Conservation (phyloP, 2,329 filamentous ascomycete genomes). For the Cylindrodendrum hubeiense region DNA sequence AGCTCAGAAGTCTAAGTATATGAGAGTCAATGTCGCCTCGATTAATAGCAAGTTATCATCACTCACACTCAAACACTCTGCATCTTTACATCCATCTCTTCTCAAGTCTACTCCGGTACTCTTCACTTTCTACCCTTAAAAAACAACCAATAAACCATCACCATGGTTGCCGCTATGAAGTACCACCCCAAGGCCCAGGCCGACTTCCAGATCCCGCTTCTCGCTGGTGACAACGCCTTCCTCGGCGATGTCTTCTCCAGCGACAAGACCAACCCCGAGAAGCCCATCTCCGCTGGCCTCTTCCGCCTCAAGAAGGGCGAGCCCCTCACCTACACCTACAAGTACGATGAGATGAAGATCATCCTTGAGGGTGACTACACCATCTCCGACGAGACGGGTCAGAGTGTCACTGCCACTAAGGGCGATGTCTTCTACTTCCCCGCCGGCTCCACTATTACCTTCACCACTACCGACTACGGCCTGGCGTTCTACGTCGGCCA, state of each 20-base stretch:
- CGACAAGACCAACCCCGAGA: slow-evolving; percentile 65
- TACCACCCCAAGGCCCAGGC: slow-evolving; percentile 70
- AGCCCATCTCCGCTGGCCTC: slow-evolving; percentile 73
- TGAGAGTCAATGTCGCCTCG: slow-evolving; percentile 3
- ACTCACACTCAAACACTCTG: not conserved
- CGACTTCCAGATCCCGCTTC: slow-evolving; percentile 72
- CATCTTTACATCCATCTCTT: not conserved
- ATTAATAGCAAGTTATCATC: not conserved
- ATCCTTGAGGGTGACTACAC: slow-evolving; percentile 76
- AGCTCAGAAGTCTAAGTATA: slow-evolving; percentile 7
- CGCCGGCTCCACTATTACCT: slow-evolving; percentile 75
- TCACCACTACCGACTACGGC: slow-evolving; percentile 71
- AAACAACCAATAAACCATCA: slow-evolving; percentile 14
- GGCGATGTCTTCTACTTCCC: slow-evolving; percentile 80
- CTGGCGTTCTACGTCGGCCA: slow-evolving; percentile 69
- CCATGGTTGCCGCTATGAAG: slow-evolving; percentile 56
- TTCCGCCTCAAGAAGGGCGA: slow-evolving; percentile 77
- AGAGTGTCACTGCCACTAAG: slow-evolving; percentile 67
- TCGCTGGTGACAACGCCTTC: slow-evolving; percentile 77
- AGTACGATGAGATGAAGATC: slow-evolving; percentile 81
- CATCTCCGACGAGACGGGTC: slow-evolving; percentile 72
- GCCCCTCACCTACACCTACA: slow-evolving; percentile 76
- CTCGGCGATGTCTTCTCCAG: slow-evolving; percentile 73
- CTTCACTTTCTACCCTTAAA: not conserved
- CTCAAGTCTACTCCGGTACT: not conserved